A percentile compares a stretch with the other conserved stretches of the same genome.
These are phyloP conservation scores for Metarhizium sp. DNA, from an alignment of 2,329 filamentous ascomycete species.

Conservation along the genomic window DNA sequence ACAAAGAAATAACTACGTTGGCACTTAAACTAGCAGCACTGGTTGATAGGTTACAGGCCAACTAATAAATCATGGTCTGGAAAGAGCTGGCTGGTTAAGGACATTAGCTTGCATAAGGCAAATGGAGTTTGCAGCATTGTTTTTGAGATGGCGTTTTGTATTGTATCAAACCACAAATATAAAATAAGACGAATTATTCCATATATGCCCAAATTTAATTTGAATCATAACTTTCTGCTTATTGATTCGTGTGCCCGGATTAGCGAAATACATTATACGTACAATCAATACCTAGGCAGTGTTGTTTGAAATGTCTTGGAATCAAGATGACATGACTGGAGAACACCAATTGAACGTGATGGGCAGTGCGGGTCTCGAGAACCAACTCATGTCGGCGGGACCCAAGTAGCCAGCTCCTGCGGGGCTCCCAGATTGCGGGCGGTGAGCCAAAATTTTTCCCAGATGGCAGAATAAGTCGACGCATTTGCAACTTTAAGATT, in stretches of 20 bases:
- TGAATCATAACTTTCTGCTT: background rate
- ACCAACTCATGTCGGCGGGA: too few relatives aligned
- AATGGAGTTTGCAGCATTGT: background rate
- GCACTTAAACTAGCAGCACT: background rate
- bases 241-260: too few relatives aligned
- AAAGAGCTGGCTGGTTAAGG: background rate
- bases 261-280: too few relatives aligned
- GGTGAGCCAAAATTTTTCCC: constrained; percentile 9
- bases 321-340: too few relatives aligned
- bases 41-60: background rate
- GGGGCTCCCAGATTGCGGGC: background rate
- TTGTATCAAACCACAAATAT: background rate
- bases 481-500: background rate
- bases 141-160: background rate
- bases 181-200: background rate
- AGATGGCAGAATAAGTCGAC: constrained; percentile 6
- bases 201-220: background rate
- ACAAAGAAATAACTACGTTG: background rate
- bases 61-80: background rate
- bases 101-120: background rate
- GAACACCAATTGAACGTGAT: too few relatives aligned
- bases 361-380: too few relatives aligned
- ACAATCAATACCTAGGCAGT: too few relatives aligned
- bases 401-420: background rate
- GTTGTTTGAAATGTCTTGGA: too few relatives aligned